These are phyloP conservation scores for Leptographium lundbergii DNA, from an alignment of 2,329 filamentous ascomycete species.

Conservation along the genomic window DNA sequence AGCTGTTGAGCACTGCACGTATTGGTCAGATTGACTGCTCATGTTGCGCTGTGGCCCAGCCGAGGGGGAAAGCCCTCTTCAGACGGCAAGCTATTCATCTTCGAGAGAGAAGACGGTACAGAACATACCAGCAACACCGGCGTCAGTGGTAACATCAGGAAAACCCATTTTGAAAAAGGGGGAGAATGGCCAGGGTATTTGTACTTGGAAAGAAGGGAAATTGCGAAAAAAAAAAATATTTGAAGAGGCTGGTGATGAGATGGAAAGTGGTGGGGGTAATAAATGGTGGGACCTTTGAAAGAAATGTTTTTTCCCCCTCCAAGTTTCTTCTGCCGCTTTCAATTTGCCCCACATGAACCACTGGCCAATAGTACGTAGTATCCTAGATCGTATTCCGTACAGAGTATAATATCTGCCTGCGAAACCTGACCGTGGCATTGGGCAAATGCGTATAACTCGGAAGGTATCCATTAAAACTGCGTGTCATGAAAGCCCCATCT, in stretches of 20 bases:
- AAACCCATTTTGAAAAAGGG: slow-evolving; percentile 15
- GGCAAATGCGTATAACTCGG: too few relatives aligned
- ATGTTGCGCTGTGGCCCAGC: not conserved
- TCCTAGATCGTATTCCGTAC: too few relatives aligned
- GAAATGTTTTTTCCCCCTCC: slow-evolving; percentile 7
- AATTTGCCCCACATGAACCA: not conserved
- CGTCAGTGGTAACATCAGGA: slow-evolving; percentile 17
- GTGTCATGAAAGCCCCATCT: too few relatives aligned
- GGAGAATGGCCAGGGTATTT: not conserved
- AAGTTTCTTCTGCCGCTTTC: not conserved
- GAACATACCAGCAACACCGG: slow-evolving; percentile 16
- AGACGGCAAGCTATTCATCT: not conserved
- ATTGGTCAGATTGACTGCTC: slow-evolving; percentile 7
- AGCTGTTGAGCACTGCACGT: slow-evolving; percentile 47
- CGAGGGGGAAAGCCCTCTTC: not conserved
- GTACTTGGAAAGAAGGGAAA: slow-evolving; percentile 2
- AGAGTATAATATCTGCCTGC: not conserved
- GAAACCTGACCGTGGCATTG: not conserved
- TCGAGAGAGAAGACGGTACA: not conserved
- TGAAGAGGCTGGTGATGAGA: slow-evolving; percentile 7
- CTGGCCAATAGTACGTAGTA: too few relatives aligned
- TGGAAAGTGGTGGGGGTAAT: slow-evolving; percentile 7
- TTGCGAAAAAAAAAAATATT: slow-evolving; percentile 4
- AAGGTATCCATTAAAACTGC: too few relatives aligned
- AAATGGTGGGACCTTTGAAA: slow-evolving; percentile 2